phyloP scores from a whole-genome alignment of 805 yeast species.

The Scheffersomyces amazonensis region DNA sequence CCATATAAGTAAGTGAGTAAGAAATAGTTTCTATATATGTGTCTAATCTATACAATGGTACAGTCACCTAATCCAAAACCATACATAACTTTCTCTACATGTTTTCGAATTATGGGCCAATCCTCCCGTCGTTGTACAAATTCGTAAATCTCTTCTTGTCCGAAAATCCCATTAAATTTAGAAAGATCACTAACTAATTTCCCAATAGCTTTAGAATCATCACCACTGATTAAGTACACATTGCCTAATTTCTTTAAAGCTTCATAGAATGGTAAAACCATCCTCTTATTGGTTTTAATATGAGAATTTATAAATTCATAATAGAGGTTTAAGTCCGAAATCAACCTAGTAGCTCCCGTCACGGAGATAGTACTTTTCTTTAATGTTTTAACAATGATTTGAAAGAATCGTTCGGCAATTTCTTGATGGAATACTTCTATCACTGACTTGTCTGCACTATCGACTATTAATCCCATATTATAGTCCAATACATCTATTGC shows the following conservation, averaged over 20 bases:
- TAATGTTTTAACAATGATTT: slow-evolving; percentile 69
- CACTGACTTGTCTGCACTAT: slow-evolving; percentile 82
- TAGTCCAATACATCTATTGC: slow-evolving; percentile 61
- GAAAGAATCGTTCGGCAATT: slow-evolving; percentile 83
- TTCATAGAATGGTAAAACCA: slow-evolving; percentile 71
- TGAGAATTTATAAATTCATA: slow-evolving; percentile 59
- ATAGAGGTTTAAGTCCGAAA: slow-evolving; percentile 77
- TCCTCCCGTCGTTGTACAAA: slow-evolving; percentile 85
- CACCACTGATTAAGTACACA: slow-evolving; percentile 65
- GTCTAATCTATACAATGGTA: slow-evolving; percentile 39
- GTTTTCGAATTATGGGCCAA: slow-evolving; percentile 72
- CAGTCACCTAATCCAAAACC: slow-evolving; percentile 86
- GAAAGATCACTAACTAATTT: slow-evolving; percentile 77
- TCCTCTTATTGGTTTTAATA: slow-evolving; percentile 56
- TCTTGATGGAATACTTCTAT: slow-evolving; percentile 94
- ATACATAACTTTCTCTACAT: slow-evolving; percentile 93
- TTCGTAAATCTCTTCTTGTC: slow-evolving; percentile 92
- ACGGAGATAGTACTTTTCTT: slow-evolving; percentile 70
- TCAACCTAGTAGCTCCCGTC: slow-evolving; percentile 78
- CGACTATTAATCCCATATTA: slow-evolving; percentile 71
- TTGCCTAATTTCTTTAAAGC: slow-evolving; percentile 85
- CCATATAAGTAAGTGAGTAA: no score
- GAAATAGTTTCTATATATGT: no score
- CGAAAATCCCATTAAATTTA: slow-evolving; percentile 83
- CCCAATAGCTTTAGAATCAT: slow-evolving; percentile 82